Conservation (phyloP, 208 protist species). For the Leishmania guyanensis region DNA sequence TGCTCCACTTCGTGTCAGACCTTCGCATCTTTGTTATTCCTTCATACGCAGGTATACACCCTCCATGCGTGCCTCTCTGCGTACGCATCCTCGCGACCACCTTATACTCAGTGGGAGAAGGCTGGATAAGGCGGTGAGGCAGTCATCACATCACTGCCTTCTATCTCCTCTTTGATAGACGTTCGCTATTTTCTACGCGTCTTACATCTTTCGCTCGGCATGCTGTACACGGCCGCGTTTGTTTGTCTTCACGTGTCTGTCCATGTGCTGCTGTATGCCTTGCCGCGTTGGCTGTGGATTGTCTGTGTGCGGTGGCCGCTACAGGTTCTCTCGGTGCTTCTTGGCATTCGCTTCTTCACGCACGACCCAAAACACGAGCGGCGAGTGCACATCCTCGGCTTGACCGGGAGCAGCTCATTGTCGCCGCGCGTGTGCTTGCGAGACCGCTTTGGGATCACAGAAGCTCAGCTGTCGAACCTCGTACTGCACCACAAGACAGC, state of each 20-base stretch:
- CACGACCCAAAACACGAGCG: conserved; percentile 13
- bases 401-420: neutral
- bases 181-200: neutral
- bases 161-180: neutral
- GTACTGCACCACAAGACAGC: conserved; percentile 3
- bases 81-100: neutral
- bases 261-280: conserved; percentile 34
- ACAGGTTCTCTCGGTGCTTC: conserved; percentile 11
- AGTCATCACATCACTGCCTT: neutral
- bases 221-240: conserved; percentile 23
- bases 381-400: conserved; percentile 21
- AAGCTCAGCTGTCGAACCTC: conserved; percentile 21
- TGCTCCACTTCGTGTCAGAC: neutral
- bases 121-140: neutral
- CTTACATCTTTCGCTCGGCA: neutral
- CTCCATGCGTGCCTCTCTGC: neutral
- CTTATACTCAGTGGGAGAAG: neutral
- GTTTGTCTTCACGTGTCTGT: conserved; percentile 22
- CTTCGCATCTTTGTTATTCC: neutral
- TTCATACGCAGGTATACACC: neutral
- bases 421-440: conserved; percentile 4
- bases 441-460: conserved; percentile 18
- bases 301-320: conserved; percentile 39
- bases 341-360: conserved; percentile 11
- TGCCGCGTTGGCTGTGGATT: conserved; percentile 30